phyloP scores from a whole-genome alignment of 2,329 filamentous ascomycete species.

The Epichloe amarillans region DNA sequence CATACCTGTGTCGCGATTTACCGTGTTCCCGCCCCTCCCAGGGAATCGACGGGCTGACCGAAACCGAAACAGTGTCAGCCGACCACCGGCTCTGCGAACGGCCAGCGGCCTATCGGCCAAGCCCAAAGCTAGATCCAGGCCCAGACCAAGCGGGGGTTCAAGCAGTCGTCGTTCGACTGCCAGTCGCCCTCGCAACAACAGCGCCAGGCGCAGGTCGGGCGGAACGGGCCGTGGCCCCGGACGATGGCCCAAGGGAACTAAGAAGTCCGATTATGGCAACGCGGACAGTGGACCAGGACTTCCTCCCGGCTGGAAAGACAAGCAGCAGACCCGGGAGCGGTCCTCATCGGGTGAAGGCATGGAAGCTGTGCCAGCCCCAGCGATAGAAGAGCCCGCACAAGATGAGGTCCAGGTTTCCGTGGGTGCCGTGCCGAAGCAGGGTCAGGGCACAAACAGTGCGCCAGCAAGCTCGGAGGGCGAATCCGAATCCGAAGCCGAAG shows the following conservation, averaged over 20 bases:
- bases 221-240: conserved; percentile 52
- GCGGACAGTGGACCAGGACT: conserved; percentile 51
- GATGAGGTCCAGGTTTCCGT: conserved; percentile 22
- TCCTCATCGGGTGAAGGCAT: conserved; percentile 8
- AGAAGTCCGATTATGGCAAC: conserved; percentile 55
- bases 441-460: conserved; percentile 9
- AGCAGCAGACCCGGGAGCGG: conserved; percentile 10
- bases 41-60: conserved; percentile 34
- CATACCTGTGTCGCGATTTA: conserved; percentile 60
- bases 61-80: conserved; percentile 26
- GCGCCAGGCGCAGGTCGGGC: conserved; percentile 39
- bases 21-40: conserved; percentile 59
- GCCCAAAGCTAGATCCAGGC: conserved; percentile 25
- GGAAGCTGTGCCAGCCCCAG: conserved; percentile 6
- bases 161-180: conserved; percentile 18
- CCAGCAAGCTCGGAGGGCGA: conserved; percentile 1
- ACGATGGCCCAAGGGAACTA: conserved; percentile 54
- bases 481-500: neutral
- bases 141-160: conserved; percentile 23
- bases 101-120: conserved; percentile 23
- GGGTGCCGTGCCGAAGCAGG: conserved; percentile 9
- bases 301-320: conserved; percentile 41
- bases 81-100: conserved; percentile 24
- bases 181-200: conserved; percentile 28
- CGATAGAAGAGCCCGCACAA: conserved; percentile 14